These are phyloP conservation scores for Mucor circinelloides DNA, from an alignment of 371 early-diverging fungal genomes.

Conservation along the genomic window DNA sequence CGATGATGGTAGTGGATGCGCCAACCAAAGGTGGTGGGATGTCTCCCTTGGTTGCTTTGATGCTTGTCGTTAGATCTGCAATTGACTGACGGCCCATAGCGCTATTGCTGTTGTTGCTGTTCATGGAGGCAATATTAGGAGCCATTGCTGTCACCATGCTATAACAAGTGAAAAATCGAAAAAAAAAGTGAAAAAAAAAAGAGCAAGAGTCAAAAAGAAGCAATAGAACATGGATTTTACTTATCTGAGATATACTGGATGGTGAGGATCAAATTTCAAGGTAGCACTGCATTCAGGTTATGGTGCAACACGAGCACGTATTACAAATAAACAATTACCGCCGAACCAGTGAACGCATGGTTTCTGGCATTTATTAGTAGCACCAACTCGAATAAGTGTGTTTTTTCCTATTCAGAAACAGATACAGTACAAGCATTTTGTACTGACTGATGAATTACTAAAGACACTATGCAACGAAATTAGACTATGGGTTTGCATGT, in stretches of 20 bases:
- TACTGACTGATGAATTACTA: not conserved
- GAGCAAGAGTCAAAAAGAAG: not conserved
- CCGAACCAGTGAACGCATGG: not conserved
- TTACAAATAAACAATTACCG: not conserved
- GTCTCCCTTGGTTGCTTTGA: slow-evolving; percentile 64
- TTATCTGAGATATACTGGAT: not conserved
- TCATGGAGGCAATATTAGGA: not conserved
- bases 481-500: not conserved
- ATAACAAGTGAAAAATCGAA: not conserved
- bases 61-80: slow-evolving; percentile 22
- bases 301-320: not conserved
- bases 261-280: not conserved
- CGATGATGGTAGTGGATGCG: slow-evolving; percentile 71
- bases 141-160: not conserved
- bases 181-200: not conserved
- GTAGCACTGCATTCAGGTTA: not conserved
- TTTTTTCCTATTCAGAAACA: not conserved
- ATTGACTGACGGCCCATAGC: slow-evolving; percentile 16
- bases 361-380: not conserved
- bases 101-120: not conserved
- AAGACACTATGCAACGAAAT: not conserved
- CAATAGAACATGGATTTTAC: not conserved
- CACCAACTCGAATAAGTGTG: not conserved
- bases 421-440: not conserved
- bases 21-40: slow-evolving; percentile 81